phyloP scores from a whole-genome alignment of 106 monocot genomes.

The Amphibolis antarctica region DNA sequence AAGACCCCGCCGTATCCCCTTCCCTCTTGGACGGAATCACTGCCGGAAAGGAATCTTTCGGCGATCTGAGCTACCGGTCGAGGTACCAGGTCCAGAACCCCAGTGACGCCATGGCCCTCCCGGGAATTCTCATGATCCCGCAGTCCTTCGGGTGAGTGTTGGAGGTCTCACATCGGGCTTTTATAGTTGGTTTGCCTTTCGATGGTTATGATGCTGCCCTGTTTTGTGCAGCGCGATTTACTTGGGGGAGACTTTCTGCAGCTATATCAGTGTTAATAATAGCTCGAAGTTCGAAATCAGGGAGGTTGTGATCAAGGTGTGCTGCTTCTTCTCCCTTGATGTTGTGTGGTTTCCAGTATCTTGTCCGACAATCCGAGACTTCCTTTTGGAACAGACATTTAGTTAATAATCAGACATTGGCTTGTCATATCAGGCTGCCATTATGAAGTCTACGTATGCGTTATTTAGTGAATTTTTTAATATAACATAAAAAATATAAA shows the following conservation, averaged over 20 bases:
- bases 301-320: constrained; percentile 88
- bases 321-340: background rate
- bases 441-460: too few relatives aligned
- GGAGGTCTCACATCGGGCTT: too few relatives aligned
- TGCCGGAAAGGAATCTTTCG: background rate
- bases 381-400: too few relatives aligned
- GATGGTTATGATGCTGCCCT: background rate
- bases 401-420: too few relatives aligned
- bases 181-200: background rate
- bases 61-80: constrained; percentile 65
- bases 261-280: constrained; percentile 97
- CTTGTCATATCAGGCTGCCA: too few relatives aligned
- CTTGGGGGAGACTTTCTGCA: constrained; percentile 92
- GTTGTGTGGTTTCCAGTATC: background rate
- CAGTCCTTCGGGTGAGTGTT: constrained; percentile 78
- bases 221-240: constrained; percentile 55
- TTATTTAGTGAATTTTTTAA: too few relatives aligned
- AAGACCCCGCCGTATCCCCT: constrained; percentile 24
- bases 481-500: too few relatives aligned
- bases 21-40: constrained; percentile 5
- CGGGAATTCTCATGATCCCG: constrained; percentile 79
- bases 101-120: constrained; percentile 61
- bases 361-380: background rate
- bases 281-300: constrained; percentile 82
- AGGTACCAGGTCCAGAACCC: constrained; percentile 65